A percentile compares a stretch with the other conserved stretches of the same genome.
Evolutionary conservation across 345 rosid genomes (phyloP).

Genomic region (Excoecaria agallocha): DNA sequence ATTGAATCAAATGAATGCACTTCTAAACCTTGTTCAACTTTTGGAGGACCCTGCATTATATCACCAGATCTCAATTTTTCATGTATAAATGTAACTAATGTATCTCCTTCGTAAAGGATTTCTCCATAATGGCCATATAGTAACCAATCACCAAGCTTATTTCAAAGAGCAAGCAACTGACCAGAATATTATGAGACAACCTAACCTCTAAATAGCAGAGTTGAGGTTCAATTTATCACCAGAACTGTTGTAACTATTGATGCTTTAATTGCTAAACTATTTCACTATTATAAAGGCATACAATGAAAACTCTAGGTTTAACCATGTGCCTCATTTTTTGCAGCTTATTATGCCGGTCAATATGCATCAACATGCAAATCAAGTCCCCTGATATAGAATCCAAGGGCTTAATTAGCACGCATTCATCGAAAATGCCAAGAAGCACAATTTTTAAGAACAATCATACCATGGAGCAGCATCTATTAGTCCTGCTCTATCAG

Average conservation of each 20-base stretch:
- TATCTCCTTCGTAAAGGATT: too few species aligned
- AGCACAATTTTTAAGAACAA: slow-evolving; percentile 16
- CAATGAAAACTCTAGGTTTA: neutral
- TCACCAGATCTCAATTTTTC: too few species aligned
- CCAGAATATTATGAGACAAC: neutral
- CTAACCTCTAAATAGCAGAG: neutral
- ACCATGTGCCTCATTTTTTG: neutral
- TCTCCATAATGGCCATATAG: neutral
- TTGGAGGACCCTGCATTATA: too few species aligned
- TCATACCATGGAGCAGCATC: slow-evolving; percentile 89
- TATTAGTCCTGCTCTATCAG: slow-evolving; percentile 89
- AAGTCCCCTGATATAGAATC: neutral
- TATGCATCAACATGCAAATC: neutral
- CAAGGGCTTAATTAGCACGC: neutral
- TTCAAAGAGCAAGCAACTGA: neutral
- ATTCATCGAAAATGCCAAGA: neutral
- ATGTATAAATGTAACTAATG: too few species aligned
- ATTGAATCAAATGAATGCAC: too few species aligned
- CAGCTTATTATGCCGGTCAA: neutral
- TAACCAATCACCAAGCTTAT: neutral
- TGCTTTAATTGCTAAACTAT: neutral
- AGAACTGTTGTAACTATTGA: neutral
- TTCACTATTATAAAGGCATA: neutral
- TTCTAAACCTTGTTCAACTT: too few species aligned
- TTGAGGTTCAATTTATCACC: neutral